Percentiles rank a stretch among this genome's conserved stretches.
phyloP scores from a whole-genome alignment of 352 stramenopile species.

The Globisporangium rhizosaccharum region DNA sequence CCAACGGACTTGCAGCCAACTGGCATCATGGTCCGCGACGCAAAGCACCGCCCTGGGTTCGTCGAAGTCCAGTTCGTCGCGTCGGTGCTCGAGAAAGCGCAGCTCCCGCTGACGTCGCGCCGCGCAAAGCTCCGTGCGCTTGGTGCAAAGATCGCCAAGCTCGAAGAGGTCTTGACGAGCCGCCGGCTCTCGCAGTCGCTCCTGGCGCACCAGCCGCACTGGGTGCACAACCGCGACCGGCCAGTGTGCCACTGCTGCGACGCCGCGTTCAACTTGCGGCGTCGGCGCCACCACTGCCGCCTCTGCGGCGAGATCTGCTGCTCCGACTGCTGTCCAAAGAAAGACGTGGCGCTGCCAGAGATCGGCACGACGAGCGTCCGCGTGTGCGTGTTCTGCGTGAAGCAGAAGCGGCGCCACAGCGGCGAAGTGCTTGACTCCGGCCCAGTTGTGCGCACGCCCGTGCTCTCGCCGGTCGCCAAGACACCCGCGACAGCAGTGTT shows the following conservation, averaged over 20 bases:
- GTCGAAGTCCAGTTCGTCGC: constrained; percentile 75
- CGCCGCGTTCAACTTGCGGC: constrained; percentile 63
- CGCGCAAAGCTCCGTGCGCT: constrained; percentile 55
- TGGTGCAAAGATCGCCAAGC: constrained; percentile 43
- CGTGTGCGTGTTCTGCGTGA: constrained; percentile 56
- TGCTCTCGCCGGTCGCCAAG: constrained; percentile 13
- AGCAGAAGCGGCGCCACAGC: constrained; percentile 49
- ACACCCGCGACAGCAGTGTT: background rate
- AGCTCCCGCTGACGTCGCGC: constrained; percentile 44
- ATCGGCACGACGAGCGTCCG: constrained; percentile 56
- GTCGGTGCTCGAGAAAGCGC: constrained; percentile 67
- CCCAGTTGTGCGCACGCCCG: constrained; percentile 13
- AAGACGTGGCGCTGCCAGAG: constrained; percentile 65
- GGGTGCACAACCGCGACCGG: constrained; percentile 64
- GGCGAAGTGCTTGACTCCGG: constrained; percentile 20
- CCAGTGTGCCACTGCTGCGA: constrained; percentile 53
- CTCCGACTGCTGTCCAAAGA: constrained; percentile 75
- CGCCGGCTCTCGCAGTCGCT: constrained; percentile 65
- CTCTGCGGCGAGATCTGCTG: constrained; percentile 76
- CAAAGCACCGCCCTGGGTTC: constrained; percentile 33
- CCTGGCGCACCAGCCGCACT: constrained; percentile 54
- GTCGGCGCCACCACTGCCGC: constrained; percentile 71
- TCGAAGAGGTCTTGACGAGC: constrained; percentile 70
- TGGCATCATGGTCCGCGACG: constrained; percentile 70
- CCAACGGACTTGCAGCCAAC: constrained; percentile 56